These are phyloP conservation scores for Globisporangium paroecandrum DNA, from an alignment of 352 stramenopile species.

Conservation along the genomic window DNA sequence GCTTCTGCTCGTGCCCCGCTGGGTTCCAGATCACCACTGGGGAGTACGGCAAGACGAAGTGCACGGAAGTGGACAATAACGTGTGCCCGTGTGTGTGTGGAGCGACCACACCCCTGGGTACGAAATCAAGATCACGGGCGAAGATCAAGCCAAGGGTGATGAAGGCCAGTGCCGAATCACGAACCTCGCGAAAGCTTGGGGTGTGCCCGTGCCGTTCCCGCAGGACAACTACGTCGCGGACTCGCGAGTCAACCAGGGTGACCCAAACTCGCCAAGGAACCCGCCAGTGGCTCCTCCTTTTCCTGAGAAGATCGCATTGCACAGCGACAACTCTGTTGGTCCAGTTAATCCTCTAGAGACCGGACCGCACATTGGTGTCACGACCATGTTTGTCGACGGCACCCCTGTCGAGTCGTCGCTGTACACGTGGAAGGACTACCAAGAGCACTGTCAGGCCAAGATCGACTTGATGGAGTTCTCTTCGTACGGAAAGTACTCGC, in stretches of 20 bases:
- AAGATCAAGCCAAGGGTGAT: slow-evolving; percentile 9
- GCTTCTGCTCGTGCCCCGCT: slow-evolving; percentile 53
- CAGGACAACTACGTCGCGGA: slow-evolving; percentile 52
- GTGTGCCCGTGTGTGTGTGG: slow-evolving; percentile 51
- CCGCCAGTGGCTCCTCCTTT: neutral
- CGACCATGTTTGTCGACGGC: slow-evolving; percentile 13
- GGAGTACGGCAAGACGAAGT: slow-evolving; percentile 22
- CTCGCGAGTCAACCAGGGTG: slow-evolving; percentile 21
- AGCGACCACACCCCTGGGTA: slow-evolving; percentile 22
- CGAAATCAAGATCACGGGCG: slow-evolving; percentile 4
- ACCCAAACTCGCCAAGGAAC: neutral
- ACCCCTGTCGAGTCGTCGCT: slow-evolving; percentile 12
- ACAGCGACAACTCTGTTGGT: neutral
- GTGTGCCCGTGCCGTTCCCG: slow-evolving; percentile 43
- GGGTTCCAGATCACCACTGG: slow-evolving; percentile 25
- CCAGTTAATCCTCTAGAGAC: neutral
- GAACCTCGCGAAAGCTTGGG: slow-evolving; percentile 28
- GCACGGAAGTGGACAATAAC: slow-evolving; percentile 25
- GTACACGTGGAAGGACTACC: slow-evolving; percentile 57
- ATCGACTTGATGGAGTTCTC: slow-evolving; percentile 44
- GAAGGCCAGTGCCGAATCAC: slow-evolving; percentile 31
- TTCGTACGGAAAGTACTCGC: slow-evolving; percentile 49
- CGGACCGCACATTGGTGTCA: slow-evolving; percentile 10
- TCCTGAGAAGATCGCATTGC: neutral
- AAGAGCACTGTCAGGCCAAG: slow-evolving; percentile 27